Evolutionary conservation across 2,329 filamentous ascomycete species (phyloP).

Genomic region (Paraconiothyrium sp.): DNA sequence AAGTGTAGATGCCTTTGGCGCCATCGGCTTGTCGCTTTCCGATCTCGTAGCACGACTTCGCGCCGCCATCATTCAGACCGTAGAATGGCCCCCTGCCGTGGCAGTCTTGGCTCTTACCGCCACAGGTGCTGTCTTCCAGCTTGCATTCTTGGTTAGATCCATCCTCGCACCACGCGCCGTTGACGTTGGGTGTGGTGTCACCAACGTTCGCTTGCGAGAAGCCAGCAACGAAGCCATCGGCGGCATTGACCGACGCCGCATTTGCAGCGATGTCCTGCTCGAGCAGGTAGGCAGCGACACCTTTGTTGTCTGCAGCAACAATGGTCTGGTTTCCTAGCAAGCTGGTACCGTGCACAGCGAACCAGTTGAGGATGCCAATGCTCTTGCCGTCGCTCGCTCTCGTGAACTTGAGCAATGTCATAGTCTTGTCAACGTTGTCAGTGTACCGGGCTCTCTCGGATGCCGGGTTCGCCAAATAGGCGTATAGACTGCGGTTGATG

Average conservation of each 20-base stretch:
- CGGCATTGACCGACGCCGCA: conserved; percentile 53
- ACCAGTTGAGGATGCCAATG: conserved; percentile 87
- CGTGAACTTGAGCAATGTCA: conserved; percentile 83
- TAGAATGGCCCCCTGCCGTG: conserved; percentile 79
- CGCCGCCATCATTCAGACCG: conserved; percentile 68
- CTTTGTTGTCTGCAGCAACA: conserved; percentile 95
- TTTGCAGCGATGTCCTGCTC: conserved; percentile 71
- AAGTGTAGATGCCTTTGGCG: conserved; percentile 67
- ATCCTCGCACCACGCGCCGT: conserved; percentile 90
- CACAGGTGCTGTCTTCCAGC: conserved; percentile 85
- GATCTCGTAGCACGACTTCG: conserved; percentile 79
- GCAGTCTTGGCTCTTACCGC: conserved; percentile 74
- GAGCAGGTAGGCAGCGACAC: conserved; percentile 85
- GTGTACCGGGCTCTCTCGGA: conserved; percentile 77
- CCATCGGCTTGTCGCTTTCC: conserved; percentile 75
- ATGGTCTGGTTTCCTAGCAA: conserved; percentile 92
- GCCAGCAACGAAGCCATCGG: conserved; percentile 81
- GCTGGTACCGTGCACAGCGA: conserved; percentile 90
- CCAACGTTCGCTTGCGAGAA: conserved; percentile 94
- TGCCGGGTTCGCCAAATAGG: conserved; percentile 86
- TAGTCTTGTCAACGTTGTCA: conserved; percentile 74
- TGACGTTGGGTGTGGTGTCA: conserved; percentile 87
- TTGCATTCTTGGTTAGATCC: conserved; percentile 73
- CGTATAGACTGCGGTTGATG: conserved; percentile 87
- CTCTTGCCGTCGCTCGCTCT: conserved; percentile 78